Base-by-base conservation (phyloP, 2,329 filamentous ascomycete genomes). In the Verticillium alfalfae region DNA sequence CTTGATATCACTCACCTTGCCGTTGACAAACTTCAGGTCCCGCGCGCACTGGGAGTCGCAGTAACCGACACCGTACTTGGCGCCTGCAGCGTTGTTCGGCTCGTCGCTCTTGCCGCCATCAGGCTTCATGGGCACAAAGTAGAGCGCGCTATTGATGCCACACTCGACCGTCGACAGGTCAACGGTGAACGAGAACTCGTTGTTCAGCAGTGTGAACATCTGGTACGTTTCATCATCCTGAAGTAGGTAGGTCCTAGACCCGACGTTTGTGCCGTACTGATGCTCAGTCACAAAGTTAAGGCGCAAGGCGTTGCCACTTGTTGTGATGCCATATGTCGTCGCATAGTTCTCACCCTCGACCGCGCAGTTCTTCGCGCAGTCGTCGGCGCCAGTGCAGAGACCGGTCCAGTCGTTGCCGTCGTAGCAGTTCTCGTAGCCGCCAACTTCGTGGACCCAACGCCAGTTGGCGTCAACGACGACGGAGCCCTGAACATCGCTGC, bases 141-240 rank as follows among this genome's bases (percentile, higher is more conserved):
- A 89, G 39, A 89, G 73, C 39, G 87, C 87, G 62, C 85, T 85
- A 73, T 90, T 89, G 65, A 90, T 73, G 61, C 88, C 88, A 67
- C 88, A 90, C 56, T 69, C 82, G 31, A 88, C 77, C 61, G 81
- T 81, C 39, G 85, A 88, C 36, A 88, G 80, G 70, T 90, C 87
- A 18, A 89, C 86, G 61, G 88, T 86, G 63, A 89, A 88, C 41
- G 84, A 82, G 71, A 90, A 84, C 72, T 90, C 87, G 69, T 85
- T 79, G 74, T 84, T 83, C 63, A 83, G 75, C 59, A 88, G 76
- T 59, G 84, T 80, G 75, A 89, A 84, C 69, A 83, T 80, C 73
- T 87, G 74, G 70, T 89, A 89, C 60, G 79, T 81, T 64, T 74
- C 75, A 56, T 82, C 79, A 60, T 79, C 75, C 65, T 79, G 78